phyloP scores from a whole-genome alignment of 1,139 yeast species.

The Eremothecium sinecaudum region DNA sequence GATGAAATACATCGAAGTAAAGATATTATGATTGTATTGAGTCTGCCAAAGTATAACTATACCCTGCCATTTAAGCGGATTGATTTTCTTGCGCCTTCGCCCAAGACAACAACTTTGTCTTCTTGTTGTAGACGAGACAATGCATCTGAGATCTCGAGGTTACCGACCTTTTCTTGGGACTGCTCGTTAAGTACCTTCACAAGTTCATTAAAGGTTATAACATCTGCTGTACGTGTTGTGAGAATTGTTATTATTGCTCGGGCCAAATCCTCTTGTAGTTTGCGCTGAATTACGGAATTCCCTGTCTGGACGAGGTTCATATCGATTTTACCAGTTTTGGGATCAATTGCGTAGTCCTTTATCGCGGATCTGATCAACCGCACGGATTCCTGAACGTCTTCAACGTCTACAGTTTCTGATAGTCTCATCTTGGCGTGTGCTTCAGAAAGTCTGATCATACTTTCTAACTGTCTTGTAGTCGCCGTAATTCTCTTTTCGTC shows the following conservation, averaged over 20 bases:
- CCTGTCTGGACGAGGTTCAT: constrained; percentile 98
- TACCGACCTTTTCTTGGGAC: constrained; percentile 59
- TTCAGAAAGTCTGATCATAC: constrained; percentile 88
- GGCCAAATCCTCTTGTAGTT: constrained; percentile 63
- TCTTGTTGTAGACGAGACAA: constrained; percentile 66
- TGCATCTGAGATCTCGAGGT: constrained; percentile 58
- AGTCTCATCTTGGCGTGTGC: constrained; percentile 97
- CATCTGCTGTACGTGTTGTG: constrained; percentile 30
- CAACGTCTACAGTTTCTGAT: constrained; percentile 55
- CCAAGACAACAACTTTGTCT: constrained; percentile 60
- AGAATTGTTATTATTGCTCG: constrained; percentile 47
- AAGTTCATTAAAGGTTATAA: constrained; percentile 55
- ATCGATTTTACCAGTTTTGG: constrained; percentile 90
- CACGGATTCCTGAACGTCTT: constrained; percentile 91
- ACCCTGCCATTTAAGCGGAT: constrained; percentile 38
- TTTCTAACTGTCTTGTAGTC: constrained; percentile 91
- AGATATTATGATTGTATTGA: not conserved
- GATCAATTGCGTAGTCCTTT: constrained; percentile 97
- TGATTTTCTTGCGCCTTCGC: constrained; percentile 64
- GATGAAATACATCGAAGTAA: too few relatives aligned
- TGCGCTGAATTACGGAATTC: constrained; percentile 79
- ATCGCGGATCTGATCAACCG: constrained; percentile 87
- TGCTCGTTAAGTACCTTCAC: constrained; percentile 58
- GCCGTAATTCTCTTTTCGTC: constrained; percentile 92
- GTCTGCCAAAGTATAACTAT: constrained; percentile 4